A percentile compares a stretch with the other conserved stretches of the same genome.
phyloP scores from a whole-genome alignment of 352 stramenopile species.

The Phytophthora boehmeriae region DNA sequence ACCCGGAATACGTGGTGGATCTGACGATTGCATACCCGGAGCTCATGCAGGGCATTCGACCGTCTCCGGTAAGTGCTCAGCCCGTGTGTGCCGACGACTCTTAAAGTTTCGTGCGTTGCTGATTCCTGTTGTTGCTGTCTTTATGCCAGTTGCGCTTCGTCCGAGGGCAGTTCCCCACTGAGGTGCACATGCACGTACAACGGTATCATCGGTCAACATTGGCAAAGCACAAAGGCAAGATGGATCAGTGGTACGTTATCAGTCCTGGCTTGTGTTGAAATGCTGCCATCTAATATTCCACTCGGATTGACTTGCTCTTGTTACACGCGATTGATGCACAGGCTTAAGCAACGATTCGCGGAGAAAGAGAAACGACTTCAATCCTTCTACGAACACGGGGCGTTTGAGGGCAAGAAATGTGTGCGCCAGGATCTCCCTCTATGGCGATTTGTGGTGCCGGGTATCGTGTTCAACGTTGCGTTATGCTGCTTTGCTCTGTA shows the following conservation, averaged over 20 bases:
- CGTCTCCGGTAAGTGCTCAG: slow-evolving; percentile 52
- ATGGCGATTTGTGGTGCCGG: slow-evolving; percentile 30
- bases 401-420: slow-evolving; percentile 47
- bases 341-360: slow-evolving; percentile 68
- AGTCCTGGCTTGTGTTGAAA: no score
- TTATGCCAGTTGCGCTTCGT: slow-evolving; percentile 55
- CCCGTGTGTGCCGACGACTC: neutral
- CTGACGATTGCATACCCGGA: slow-evolving; percentile 81
- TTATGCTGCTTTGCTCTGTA: slow-evolving; percentile 40
- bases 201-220: slow-evolving; percentile 56
- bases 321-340: slow-evolving; percentile 8
- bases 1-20: slow-evolving; percentile 74
- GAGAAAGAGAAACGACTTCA: slow-evolving; percentile 76
- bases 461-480: slow-evolving; percentile 47
- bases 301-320: slow-evolving; percentile 12
- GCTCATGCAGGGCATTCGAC: slow-evolving; percentile 65
- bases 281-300: neutral
- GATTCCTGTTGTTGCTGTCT: neutral
- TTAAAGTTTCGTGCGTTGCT: neutral
- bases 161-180: slow-evolving; percentile 64
- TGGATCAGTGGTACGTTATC: slow-evolving; percentile 51
- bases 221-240: slow-evolving; percentile 46
- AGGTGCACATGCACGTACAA: slow-evolving; percentile 79
- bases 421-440: slow-evolving; percentile 39
- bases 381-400: slow-evolving; percentile 66